Percentiles rank a stretch among this genome's conserved stretches.
These are phyloP conservation scores for Penicillium cinerascens DNA, from an alignment of 495 filamentous ascomycete genomes.

Conservation along the genomic window DNA sequence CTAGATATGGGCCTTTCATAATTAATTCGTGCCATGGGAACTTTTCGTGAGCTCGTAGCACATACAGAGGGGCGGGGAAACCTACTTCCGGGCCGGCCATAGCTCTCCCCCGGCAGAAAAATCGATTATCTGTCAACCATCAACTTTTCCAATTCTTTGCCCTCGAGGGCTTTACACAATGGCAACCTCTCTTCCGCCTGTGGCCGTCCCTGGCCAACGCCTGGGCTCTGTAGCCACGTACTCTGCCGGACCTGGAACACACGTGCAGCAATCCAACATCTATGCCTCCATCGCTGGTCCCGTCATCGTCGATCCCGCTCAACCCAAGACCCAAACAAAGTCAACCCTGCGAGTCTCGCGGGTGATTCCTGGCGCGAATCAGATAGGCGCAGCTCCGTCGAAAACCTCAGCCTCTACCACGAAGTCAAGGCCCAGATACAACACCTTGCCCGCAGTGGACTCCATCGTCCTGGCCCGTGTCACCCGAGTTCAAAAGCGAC, in stretches of 20 bases:
- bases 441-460: slow-evolving; percentile 76
- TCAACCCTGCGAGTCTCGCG: slow-evolving; percentile 53
- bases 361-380: slow-evolving; percentile 9
- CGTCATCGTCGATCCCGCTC: slow-evolving; percentile 48
- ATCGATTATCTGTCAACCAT: slow-evolving; percentile 2
- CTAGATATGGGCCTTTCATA: slow-evolving; percentile 32
- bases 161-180: slow-evolving; percentile 20
- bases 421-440: slow-evolving; percentile 38
- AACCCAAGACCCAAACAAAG: slow-evolving; percentile 50
- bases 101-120: slow-evolving; percentile 17
- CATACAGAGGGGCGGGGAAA: slow-evolving; percentile 9
- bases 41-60: background rate
- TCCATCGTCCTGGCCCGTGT: slow-evolving; percentile 80
- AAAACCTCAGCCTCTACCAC: slow-evolving; percentile 28
- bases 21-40: slow-evolving; percentile 13
- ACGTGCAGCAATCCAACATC: slow-evolving; percentile 66
- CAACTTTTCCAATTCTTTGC: background rate
- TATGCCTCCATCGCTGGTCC: slow-evolving; percentile 69
- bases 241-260: slow-evolving; percentile 73
- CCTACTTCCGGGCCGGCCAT: slow-evolving; percentile 11
- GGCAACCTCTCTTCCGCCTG: slow-evolving; percentile 29
- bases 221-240: slow-evolving; percentile 65
- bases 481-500: slow-evolving; percentile 73
- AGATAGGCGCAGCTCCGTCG: slow-evolving; percentile 7
- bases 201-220: slow-evolving; percentile 67